Base-by-base conservation (phyloP, 768 basidiomycete genomes). In the Podaxis sp. region DNA sequence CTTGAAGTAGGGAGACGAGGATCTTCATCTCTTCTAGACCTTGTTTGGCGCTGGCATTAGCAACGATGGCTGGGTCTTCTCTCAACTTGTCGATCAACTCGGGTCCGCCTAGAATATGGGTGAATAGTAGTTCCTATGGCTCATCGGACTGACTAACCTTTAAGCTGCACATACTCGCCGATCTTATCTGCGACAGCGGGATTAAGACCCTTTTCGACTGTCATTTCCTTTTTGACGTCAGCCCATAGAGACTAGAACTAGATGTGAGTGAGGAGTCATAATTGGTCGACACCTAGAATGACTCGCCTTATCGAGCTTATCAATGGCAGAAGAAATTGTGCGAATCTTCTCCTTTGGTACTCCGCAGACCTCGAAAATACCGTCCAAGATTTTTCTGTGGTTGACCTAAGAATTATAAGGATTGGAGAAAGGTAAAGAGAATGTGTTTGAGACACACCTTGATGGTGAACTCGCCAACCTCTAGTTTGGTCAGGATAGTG, bases 211-310 rank as follows among this genome's bases (percentile, higher is more conserved):
- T 99, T 99, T 71, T 99, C 96, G 0, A 88, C 89, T 0, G 89
- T 93, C 97, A 99, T 99, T 75, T 99, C 96, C 69, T 90, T 90
- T 76, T 89, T 91, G 10, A 99, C 96, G 52, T 96, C 95, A 2
- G 73, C 70, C 96, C 97, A 99, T 0, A 96, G 85, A 24, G 90
- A 76, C 93, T 95, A 65, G 0, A 17, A 60, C 13, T 37, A 24
- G 13, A 33, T 7, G 46, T 28, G 36, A 52, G 56, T 50, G 48
- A 67, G 56, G 44, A 28, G 22, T 2, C 44, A 46, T 52, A 26
- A 51, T 53, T 58, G 37, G 30, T 50, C 17, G 24, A 24, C 7
- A 10, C 44, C 30, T 28, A 60, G 22, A 24, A 46, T 28, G 17
- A 68, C 76, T 28, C 59, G 91, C 91, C 86, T 99, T 99, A 82